These are phyloP conservation scores for Rhodamnia rubescens DNA, from an alignment of 345 rosid genomes.

Conservation along the genomic window DNA sequence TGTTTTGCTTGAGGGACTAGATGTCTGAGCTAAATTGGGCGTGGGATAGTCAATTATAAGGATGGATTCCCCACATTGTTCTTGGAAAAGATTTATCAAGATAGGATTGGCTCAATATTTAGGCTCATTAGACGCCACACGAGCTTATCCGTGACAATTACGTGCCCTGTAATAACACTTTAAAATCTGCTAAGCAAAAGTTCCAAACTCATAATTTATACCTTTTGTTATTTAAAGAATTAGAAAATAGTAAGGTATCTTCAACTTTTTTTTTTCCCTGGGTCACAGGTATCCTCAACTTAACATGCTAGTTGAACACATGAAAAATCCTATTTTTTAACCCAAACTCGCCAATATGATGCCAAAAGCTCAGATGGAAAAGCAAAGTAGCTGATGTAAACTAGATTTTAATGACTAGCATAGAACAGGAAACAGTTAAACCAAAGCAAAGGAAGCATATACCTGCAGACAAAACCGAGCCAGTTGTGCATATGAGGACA, in stretches of 20 bases:
- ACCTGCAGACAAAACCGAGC: not conserved
- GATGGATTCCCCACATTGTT: not conserved
- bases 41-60: not conserved
- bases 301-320: not conserved
- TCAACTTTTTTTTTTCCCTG: no score
- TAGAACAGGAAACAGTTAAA: no score
- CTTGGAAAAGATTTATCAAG: not conserved
- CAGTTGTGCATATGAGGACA: not conserved
- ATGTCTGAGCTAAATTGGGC: not conserved
- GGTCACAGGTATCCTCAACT: not conserved
- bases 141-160: not conserved
- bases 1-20: no score
- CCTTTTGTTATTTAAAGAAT: no score
- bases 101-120: not conserved
- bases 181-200: no score
- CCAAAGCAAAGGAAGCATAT: no score
- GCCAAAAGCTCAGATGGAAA: not conserved
- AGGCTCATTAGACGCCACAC: not conserved
- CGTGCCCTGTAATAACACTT: not conserved
- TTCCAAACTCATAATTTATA: not conserved
- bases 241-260: no score
- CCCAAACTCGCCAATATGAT: not conserved
- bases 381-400: no score
- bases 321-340: not conserved
- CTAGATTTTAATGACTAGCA: no score